Evolutionary conservation across 2,329 filamentous ascomycete species (phyloP).

Genomic region (Trichoderma lentiforme): DNA sequence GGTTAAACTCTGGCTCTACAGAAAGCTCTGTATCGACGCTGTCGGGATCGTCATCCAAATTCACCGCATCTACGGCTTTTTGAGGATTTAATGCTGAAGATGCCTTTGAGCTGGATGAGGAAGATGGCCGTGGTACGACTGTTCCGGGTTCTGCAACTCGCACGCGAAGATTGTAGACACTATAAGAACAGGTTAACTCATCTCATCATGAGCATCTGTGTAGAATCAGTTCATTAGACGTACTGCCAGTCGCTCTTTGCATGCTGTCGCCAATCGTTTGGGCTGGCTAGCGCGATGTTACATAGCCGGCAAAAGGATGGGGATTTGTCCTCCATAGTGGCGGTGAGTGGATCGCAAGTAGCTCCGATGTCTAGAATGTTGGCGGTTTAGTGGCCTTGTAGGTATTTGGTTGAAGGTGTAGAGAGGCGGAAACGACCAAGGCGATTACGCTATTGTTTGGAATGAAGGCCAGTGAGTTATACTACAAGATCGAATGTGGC

Average conservation of each 20-base stretch:
- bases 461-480: neutral
- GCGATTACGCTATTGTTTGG: neutral
- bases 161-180: constrained; percentile 26
- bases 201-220: neutral
- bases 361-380: neutral
- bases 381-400: neutral
- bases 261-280: constrained; percentile 23
- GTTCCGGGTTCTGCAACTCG: constrained; percentile 23
- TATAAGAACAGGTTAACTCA: constrained; percentile 7
- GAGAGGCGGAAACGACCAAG: neutral
- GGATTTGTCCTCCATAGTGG: constrained; percentile 17
- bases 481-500: neutral
- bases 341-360: neutral
- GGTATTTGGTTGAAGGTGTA: neutral
- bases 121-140: constrained; percentile 6
- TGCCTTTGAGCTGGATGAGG: neutral
- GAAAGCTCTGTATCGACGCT: neutral
- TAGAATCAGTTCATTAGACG: neutral
- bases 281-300: constrained; percentile 20
- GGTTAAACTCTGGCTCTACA: constrained; percentile 25
- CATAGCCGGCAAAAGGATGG: constrained; percentile 25
- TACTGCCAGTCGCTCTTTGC: constrained; percentile 27
- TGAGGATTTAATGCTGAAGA: neutral
- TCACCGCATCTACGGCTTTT: neutral
- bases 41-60: neutral